Conservation (phyloP, 1,284 basidiomycete genomes). For the Ustilago cynodontis region DNA sequence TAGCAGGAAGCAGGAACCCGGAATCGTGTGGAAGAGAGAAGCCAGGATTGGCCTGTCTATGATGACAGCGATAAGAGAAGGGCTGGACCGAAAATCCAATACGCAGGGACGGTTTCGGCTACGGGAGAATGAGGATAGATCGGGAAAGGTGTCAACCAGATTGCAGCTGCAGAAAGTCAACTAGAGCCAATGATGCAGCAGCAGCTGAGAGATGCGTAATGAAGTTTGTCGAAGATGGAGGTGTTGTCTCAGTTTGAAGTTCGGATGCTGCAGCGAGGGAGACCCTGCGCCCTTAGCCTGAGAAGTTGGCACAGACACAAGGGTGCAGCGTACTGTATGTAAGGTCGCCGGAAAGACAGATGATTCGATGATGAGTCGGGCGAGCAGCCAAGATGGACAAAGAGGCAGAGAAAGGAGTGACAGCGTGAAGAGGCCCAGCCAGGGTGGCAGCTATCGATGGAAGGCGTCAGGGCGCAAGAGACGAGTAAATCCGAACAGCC, state of each 20-base stretch:
- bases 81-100: slow-evolving; percentile 8
- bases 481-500: background rate
- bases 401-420: no score
- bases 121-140: slow-evolving; percentile 1
- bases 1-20: background rate
- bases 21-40: background rate
- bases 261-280: no score
- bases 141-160: background rate
- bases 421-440: no score
- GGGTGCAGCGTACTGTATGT: background rate
- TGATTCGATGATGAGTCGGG: background rate
- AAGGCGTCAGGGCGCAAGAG: background rate
- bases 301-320: background rate
- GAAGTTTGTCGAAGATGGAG: background rate
- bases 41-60: background rate
- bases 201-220: background rate
- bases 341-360: background rate
- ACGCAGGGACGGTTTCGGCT: slow-evolving; percentile 17
- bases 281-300: background rate
- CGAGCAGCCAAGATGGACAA: no score
- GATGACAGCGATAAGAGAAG: slow-evolving; percentile 10
- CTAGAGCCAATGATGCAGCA: background rate
- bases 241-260: no score
- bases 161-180: background rate
- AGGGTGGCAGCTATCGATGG: no score